A percentile compares a stretch with the other conserved stretches of the same genome.
Conservation (phyloP, 768 basidiomycete genomes). For the Amanita rimosa region DNA sequence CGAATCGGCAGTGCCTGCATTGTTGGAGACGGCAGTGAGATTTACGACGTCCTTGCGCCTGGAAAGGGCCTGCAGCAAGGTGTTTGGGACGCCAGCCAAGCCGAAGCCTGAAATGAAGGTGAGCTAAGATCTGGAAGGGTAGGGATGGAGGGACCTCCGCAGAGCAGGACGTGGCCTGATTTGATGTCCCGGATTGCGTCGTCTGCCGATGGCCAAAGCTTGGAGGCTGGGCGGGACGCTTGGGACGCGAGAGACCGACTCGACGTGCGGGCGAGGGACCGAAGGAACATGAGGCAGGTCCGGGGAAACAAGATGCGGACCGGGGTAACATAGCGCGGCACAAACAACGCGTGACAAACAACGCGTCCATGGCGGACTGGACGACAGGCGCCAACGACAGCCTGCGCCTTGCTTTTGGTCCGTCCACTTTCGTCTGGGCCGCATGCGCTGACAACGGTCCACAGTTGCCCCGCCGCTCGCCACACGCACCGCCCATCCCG, state of each 20-base stretch:
- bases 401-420: conserved; percentile 66
- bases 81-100: conserved; percentile 82
- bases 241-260: too few relatives aligned
- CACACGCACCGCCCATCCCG: conserved; percentile 62
- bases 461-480: conserved; percentile 39
- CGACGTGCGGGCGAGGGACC: conserved; percentile 4
- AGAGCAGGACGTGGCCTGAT: conserved; percentile 68
- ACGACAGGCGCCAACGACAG: conserved; percentile 73
- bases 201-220: conserved; percentile 76
- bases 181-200: conserved; percentile 78
- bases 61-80: conserved; percentile 67
- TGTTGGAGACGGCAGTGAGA: conserved; percentile 82
- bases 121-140: background rate
- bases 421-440: conserved; percentile 9
- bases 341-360: too few relatives aligned
- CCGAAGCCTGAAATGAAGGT: conserved; percentile 57
- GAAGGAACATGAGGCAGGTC: conserved; percentile 9
- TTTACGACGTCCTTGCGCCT: conserved; percentile 63
- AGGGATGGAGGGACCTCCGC: conserved; percentile 55
- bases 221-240: conserved; percentile 16
- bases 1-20: conserved; percentile 61
- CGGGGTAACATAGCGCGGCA: too few relatives aligned
- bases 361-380: conserved; percentile 44
- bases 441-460: conserved; percentile 20
- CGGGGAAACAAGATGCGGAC: too few relatives aligned